Base-by-base conservation (phyloP, 768 basidiomycete genomes). In the Phylloporus arenicola region DNA sequence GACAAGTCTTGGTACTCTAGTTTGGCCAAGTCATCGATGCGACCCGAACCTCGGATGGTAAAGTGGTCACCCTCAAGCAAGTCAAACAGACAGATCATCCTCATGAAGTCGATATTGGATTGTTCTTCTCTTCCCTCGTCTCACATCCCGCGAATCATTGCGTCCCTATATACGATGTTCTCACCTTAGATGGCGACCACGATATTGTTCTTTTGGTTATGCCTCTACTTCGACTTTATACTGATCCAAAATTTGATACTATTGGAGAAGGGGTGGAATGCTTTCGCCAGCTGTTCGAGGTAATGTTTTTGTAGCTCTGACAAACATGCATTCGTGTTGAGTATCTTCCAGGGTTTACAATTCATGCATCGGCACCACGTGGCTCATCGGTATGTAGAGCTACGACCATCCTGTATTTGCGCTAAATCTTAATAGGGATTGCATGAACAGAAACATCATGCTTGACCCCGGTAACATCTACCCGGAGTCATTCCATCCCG, bases 251-350 rank as follows among this genome's bases (percentile, higher is more conserved):
- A 2, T 70, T 71, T 42, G 58, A 63, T 41, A 67, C 61, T 1
- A 17, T 69, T 7, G 67, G 68, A 0, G 69, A 72, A 47, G 64
- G 31, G 7, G 56, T 70, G 1, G 65, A 67, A 19, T 69, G 64
- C 24, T 57, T 70, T 41, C 52, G 57, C 3, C 68, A 72, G 37
- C 35, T 65, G 3, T 64, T 70, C 16, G 65, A 68, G 60, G 68
- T 16, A 16, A 12, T 24, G 24, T 24, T 24, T 24, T 24, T 24
- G 24, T 24, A 6, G 24, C 24, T 24, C 24, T 24, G 24, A 24
- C 24, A n/a, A n/a, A n/a, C n/a, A n/a, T n/a, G 24, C 24, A 24
- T 6, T 3, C 3, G 24, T 24, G 24, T 25, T 43, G n/a, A 31
- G 33, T 0, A 16, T 39, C 8, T n/a, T 31, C 14, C 14, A 64